A percentile compares a stretch with the other conserved stretches of the same genome.
phyloP scores from a whole-genome alignment of 2,329 filamentous ascomycete genomes.

The Apiospora koreana region DNA sequence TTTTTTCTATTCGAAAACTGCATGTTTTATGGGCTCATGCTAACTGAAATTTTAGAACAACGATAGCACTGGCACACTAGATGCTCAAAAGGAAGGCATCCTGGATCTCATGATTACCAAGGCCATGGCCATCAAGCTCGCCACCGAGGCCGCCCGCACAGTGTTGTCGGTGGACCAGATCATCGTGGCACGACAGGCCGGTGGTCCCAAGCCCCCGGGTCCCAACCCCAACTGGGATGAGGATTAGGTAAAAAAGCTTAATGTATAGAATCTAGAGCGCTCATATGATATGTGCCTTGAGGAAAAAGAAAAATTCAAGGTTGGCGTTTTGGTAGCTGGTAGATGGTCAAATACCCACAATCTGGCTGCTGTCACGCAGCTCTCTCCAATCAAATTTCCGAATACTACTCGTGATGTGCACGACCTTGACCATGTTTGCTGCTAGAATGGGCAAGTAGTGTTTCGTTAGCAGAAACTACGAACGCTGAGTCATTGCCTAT shows the following conservation, averaged over 20 bases:
- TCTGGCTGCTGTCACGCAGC: constrained; percentile 5
- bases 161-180: constrained; percentile 98
- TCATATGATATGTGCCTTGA: not conserved
- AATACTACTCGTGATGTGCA: not conserved
- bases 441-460: not conserved
- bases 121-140: constrained; percentile 95
- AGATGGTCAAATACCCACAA: constrained; percentile 12
- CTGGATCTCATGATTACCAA: constrained; percentile 90
- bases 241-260: constrained; percentile 43
- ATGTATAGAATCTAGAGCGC: constrained; percentile 1
- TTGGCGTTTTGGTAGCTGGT: constrained; percentile 12
- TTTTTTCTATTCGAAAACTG: not conserved
- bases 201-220: constrained; percentile 93
- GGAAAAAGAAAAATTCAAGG: not conserved
- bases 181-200: constrained; percentile 95
- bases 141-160: constrained; percentile 91
- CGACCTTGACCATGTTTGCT: not conserved
- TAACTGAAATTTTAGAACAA: constrained; percentile 57
- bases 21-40: constrained; percentile 14
- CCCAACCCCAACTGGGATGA: constrained; percentile 80
- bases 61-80: constrained; percentile 76
- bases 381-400: not conserved
- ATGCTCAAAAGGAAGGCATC: constrained; percentile 86
- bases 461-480: no score
- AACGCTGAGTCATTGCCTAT: no score